Conservation (phyloP, 257 asterid species). For the Lithospermum erythrorhizon region DNA sequence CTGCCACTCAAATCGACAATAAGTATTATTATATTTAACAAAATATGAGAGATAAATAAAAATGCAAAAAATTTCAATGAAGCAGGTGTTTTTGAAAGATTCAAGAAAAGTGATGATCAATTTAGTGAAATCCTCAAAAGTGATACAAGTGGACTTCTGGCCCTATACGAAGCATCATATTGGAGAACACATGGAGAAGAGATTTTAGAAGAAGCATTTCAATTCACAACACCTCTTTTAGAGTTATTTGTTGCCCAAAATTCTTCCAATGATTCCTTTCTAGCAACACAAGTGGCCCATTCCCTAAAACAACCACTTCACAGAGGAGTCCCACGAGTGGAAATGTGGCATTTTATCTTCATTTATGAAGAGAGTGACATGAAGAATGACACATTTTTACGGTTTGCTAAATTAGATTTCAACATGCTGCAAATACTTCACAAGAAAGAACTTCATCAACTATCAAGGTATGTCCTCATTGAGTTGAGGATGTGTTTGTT, state of each 20-base stretch:
- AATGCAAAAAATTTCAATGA: neutral
- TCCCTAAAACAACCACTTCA: slow-evolving; percentile 5
- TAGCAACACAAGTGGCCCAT: neutral
- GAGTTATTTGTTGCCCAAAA: neutral
- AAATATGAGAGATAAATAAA: too few species aligned
- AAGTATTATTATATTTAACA: too few species aligned
- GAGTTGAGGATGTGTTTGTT: too few species aligned
- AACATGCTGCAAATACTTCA: slow-evolving; percentile 13
- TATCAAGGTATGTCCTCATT: slow-evolving; percentile 6
- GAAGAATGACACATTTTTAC: slow-evolving; percentile 5
- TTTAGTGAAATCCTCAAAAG: neutral
- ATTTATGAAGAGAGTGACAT: slow-evolving; percentile 8
- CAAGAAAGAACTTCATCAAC: slow-evolving; percentile 9
- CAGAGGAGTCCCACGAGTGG: slow-evolving; percentile 8
- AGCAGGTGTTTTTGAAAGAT: neutral
- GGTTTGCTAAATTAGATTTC: slow-evolving; percentile 20
- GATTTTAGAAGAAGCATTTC: slow-evolving; percentile 15
- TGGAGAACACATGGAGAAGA: slow-evolving; percentile 8
- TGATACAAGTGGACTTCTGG: neutral
- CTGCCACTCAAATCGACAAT: too few species aligned
- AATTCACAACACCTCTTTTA: slow-evolving; percentile 10
- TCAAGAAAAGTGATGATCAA: neutral
- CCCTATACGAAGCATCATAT: neutral
- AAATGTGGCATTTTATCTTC: neutral
- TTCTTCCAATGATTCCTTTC: neutral